These are phyloP conservation scores for Rhododendron griersonianum DNA, from an alignment of 148 eudicot species.

Conservation along the genomic window DNA sequence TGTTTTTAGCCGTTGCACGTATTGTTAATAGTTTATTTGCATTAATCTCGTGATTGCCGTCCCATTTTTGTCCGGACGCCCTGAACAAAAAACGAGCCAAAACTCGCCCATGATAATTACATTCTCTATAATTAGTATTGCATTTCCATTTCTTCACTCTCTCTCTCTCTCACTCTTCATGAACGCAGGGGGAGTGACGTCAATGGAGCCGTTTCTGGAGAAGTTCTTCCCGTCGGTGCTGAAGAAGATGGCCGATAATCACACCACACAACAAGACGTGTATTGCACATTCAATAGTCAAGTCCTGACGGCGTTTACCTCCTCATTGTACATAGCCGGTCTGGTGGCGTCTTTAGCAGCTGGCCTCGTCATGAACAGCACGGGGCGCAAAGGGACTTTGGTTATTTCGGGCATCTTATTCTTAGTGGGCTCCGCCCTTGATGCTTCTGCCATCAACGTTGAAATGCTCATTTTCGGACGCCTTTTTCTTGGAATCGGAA, in stretches of 20 bases:
- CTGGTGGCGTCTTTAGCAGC: conserved; percentile 14
- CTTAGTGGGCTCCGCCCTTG: conserved; percentile 8
- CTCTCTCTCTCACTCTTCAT: background rate
- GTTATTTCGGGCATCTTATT: conserved; percentile 13
- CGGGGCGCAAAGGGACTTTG: conserved; percentile 8
- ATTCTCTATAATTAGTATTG: background rate
- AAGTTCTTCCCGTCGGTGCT: conserved; percentile 18
- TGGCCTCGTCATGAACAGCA: background rate
- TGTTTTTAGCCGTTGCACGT: too few species aligned
- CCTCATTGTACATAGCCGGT: conserved; percentile 26
- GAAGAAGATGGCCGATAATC: background rate
- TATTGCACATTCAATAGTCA: conserved; percentile 20
- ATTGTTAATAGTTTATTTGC: too few species aligned
- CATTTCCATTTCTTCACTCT: background rate
- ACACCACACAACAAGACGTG: background rate
- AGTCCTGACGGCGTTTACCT: conserved; percentile 17
- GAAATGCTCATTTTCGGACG: conserved; percentile 1
- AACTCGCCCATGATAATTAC: background rate
- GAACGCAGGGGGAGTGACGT: conserved; percentile 10
- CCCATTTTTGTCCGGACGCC: too few species aligned
- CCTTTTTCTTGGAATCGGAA: background rate
- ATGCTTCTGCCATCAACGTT: background rate
- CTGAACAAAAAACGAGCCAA: too few species aligned
- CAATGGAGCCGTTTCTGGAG: conserved; percentile 21
- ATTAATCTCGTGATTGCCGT: too few species aligned